A percentile compares a stretch with the other conserved stretches of the same genome.
Evolutionary conservation across 148 eudicot genomes (phyloP).

Genomic region (Cornus florida): DNA sequence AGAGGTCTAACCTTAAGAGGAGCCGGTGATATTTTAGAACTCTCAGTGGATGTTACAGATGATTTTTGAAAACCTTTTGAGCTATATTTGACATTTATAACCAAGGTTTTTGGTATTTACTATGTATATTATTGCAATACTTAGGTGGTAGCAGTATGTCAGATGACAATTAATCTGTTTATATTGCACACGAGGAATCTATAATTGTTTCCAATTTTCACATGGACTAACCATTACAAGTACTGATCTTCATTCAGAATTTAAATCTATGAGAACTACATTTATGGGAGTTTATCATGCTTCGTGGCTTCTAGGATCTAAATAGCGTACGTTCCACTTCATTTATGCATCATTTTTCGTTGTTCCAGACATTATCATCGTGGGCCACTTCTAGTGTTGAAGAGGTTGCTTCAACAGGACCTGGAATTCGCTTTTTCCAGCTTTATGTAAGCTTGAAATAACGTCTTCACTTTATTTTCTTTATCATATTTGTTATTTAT

Average conservation of each 20-base stretch:
- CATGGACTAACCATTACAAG: not conserved
- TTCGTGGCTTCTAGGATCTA: not conserved
- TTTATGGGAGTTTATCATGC: not conserved
- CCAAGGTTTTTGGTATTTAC: too few relatives aligned
- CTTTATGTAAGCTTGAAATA: constrained; percentile 69
- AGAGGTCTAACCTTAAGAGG: too few relatives aligned
- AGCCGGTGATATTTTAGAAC: too few relatives aligned
- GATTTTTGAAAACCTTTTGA: too few relatives aligned
- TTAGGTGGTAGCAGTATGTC: too few relatives aligned
- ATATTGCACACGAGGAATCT: not conserved
- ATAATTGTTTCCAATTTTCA: not conserved
- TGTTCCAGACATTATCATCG: constrained; percentile 82
- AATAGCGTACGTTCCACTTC: not conserved
- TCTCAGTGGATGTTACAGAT: too few relatives aligned
- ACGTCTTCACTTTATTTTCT: not conserved
- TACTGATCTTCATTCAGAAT: not conserved
- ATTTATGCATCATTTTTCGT: not conserved
- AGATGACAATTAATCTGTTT: too few relatives aligned
- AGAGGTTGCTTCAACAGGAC: constrained; percentile 98
- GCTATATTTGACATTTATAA: too few relatives aligned
- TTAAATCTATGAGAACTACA: not conserved
- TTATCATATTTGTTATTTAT: not conserved
- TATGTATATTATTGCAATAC: too few relatives aligned
- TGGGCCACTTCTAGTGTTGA: constrained; percentile 99
- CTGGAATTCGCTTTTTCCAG: constrained; percentile 99